Percentiles rank a stretch among this genome's conserved stretches.
Evolutionary conservation across 208 protist genomes (phyloP).

Genomic region (Angomonas ambiguus): DNA sequence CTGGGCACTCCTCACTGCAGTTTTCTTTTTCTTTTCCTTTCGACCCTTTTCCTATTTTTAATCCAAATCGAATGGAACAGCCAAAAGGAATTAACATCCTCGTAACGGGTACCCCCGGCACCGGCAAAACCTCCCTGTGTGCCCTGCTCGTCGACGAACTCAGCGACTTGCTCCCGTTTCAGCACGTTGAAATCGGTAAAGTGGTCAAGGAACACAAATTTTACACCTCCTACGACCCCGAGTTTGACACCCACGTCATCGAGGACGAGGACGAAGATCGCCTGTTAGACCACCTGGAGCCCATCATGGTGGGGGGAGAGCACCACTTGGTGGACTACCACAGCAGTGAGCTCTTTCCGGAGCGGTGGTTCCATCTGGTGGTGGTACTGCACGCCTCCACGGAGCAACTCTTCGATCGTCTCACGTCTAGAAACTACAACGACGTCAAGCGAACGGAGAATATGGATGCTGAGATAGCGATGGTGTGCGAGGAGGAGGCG

Average conservation of each 20-base stretch:
- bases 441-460: slow-evolving; percentile 95
- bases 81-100: slow-evolving; percentile 88
- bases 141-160: slow-evolving; percentile 71
- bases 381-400: slow-evolving; percentile 93
- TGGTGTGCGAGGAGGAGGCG: slow-evolving; percentile 95
- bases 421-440: slow-evolving; percentile 89
- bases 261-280: slow-evolving; percentile 93
- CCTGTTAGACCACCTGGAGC: slow-evolving; percentile 94
- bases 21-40: slow-evolving; percentile 11
- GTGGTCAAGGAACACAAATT: slow-evolving; percentile 91
- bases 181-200: slow-evolving; percentile 89
- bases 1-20: background rate
- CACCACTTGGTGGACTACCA: slow-evolving; percentile 96
- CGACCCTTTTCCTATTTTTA: background rate
- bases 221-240: slow-evolving; percentile 89
- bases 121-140: slow-evolving; percentile 94
- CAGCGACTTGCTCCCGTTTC: slow-evolving; percentile 29
- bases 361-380: slow-evolving; percentile 97
- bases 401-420: slow-evolving; percentile 87
- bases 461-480: slow-evolving; percentile 97
- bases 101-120: slow-evolving; percentile 95
- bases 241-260: slow-evolving; percentile 91
- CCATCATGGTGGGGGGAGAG: slow-evolving; percentile 79
- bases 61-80: slow-evolving; percentile 39
- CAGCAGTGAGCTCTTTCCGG: slow-evolving; percentile 95